Evolutionary conservation across 306 rosid species (phyloP), one percentile per base, ranked within the genome.

Genomic region (Coriaria nepalensis): DNA sequence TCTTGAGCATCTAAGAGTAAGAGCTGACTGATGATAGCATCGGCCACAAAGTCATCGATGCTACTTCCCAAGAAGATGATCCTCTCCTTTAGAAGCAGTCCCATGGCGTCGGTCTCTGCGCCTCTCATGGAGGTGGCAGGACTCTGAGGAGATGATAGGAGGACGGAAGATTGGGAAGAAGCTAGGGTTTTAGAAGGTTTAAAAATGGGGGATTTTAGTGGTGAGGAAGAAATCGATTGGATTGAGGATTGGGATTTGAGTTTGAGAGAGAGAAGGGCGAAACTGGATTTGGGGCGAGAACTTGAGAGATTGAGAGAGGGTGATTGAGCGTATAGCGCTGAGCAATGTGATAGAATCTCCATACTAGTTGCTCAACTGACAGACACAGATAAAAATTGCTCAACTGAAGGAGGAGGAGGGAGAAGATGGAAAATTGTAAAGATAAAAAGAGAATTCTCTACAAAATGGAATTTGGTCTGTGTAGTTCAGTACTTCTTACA

Each of bases 1-100:
- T 90, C 92, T 57, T 79, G 80, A 2, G 87, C 98, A 60, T 90
- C 98, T 71, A 90, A 69, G 13, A 90, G 74, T 52, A 90, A 53
- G 68, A 90, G 64, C 71, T 90, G 98, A 50, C 95, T 79, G 42
- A 79, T 67, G 54, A 90, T 75, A 20, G 94, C 73, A 64, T 90
- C 98, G 12, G 95, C 95, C 57, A 90, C 87, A 41, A 90, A 77
- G 48, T 90, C 98, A 52, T 90, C 95, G 13, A 90, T 77, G 55
- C 50, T 47, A 56, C 56, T 77, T 2, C 98, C 98, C 61, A 90
- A 68, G 66, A 90, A 90, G 20, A 90, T 95, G 45, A 90, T 85
- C 68, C 98, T 85, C 69, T 90, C 98, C 69, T 79, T 74, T 45
- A 90, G 70, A 73, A 90, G 62, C 13, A 90, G 52, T 5, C 95